Percentiles rank a stretch among this genome's conserved stretches.
Conservation (phyloP, 495 filamentous ascomycete genomes). For the Opeltia flavorubescens region DNA sequence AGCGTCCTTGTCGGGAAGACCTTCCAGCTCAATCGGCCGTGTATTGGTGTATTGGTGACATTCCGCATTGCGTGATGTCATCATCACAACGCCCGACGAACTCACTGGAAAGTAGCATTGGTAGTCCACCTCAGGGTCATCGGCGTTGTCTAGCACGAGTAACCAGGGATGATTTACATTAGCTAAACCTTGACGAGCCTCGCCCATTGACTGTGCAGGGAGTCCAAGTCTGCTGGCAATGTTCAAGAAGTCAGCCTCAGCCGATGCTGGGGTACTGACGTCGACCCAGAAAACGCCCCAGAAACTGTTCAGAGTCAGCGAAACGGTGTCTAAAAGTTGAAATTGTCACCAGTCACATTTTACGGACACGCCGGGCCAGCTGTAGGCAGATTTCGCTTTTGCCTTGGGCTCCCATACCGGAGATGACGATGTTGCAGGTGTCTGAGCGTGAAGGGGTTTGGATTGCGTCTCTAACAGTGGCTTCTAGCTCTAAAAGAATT, state of each 20-base stretch:
- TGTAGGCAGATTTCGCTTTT: constrained; percentile 28
- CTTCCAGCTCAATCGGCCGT: constrained; percentile 17
- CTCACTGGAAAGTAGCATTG: constrained; percentile 23
- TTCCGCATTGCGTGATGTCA: constrained; percentile 28
- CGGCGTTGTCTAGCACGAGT: constrained; percentile 34
- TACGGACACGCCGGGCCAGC: constrained; percentile 20
- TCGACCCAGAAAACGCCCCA: constrained; percentile 34
- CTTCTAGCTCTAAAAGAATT: not conserved
- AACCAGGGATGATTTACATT: constrained; percentile 24
- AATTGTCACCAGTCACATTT: constrained; percentile 4
- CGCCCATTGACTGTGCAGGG: not conserved
- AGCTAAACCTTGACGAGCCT: constrained; percentile 18
- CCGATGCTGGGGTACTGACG: constrained; percentile 19
- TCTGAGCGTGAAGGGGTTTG: not conserved
- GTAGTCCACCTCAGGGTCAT: constrained; percentile 24
- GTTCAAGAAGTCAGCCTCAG: constrained; percentile 17
- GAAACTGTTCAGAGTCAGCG: constrained; percentile 17
- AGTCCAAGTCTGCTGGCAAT: constrained; percentile 2
- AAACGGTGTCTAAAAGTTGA: not conserved
- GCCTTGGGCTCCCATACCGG: constrained; percentile 25
- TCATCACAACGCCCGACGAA: constrained; percentile 21
- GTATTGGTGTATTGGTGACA: constrained; percentile 18
- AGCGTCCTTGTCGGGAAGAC: constrained; percentile 17
- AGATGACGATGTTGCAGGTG: constrained; percentile 20
- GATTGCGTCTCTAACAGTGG: not conserved